phyloP scores from a whole-genome alignment of 2,329 filamentous ascomycete genomes.

The Claviceps arundinis region DNA sequence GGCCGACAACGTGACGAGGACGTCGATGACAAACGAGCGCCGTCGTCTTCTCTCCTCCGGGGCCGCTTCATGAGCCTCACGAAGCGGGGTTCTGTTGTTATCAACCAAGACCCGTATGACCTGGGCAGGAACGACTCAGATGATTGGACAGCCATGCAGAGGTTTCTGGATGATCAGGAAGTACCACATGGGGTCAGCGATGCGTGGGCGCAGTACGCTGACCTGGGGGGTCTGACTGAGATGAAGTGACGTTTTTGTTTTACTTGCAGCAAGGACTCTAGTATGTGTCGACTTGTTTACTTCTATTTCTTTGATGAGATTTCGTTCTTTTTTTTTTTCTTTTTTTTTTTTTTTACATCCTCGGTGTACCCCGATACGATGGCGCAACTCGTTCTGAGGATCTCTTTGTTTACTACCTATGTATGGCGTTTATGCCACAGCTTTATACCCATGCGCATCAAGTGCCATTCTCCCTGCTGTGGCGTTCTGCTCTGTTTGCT shows the following conservation, averaged over 20 bases:
- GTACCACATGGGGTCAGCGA: slow-evolving; percentile 12
- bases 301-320: neutral
- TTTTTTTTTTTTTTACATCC: no score
- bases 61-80: slow-evolving; percentile 7
- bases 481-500: no score
- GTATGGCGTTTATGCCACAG: no score
- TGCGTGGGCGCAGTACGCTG: slow-evolving; percentile 34
- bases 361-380: no score
- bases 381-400: no score
- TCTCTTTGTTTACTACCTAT: no score
- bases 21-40: slow-evolving; percentile 12
- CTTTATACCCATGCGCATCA: no score
- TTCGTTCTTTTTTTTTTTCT: no score
- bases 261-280: neutral
- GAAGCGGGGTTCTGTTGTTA: slow-evolving; percentile 3
- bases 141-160: slow-evolving; percentile 25
- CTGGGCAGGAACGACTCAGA: slow-evolving; percentile 14
- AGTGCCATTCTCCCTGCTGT: no score
- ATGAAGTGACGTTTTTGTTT: slow-evolving; percentile 14
- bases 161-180: slow-evolving; percentile 19
- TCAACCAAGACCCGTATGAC: slow-evolving; percentile 13
- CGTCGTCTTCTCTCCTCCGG: slow-evolving; percentile 8
- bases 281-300: no score
- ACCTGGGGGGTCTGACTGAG: slow-evolving; percentile 31
- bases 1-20: slow-evolving; percentile 13